Conservation (phyloP, 2,329 filamentous ascomycete genomes). For the Chaetomium strumarium region DNA sequence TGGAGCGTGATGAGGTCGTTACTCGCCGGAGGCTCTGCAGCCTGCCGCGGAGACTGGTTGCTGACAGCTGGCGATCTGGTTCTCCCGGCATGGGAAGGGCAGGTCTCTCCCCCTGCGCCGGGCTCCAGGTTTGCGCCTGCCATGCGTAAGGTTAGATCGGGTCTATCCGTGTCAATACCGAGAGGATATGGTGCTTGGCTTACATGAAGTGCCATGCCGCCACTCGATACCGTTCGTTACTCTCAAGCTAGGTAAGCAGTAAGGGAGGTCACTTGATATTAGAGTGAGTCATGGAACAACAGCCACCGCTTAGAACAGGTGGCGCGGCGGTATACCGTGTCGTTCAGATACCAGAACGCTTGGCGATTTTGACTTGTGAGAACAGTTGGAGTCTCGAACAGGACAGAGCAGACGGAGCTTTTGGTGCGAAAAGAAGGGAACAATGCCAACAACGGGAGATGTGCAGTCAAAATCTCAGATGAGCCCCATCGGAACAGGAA, state of each 20-base stretch:
- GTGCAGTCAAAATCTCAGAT: slow-evolving; percentile 2
- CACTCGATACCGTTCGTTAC: background rate
- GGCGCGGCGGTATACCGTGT: too few relatives aligned
- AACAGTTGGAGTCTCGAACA: too few relatives aligned
- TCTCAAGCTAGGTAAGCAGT: too few relatives aligned
- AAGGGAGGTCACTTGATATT: too few relatives aligned
- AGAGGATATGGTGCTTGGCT: background rate
- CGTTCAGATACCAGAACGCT: background rate
- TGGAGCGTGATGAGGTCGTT: background rate
- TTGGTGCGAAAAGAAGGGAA: background rate
- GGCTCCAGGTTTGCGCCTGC: slow-evolving; percentile 14
- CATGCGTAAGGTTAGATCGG: background rate
- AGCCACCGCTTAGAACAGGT: too few relatives aligned
- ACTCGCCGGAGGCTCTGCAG: background rate
- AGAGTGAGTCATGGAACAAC: too few relatives aligned
- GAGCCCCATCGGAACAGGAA: background rate
- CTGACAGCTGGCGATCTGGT: slow-evolving; percentile 6
- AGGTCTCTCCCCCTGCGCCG: slow-evolving; percentile 1
- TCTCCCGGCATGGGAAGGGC: slow-evolving; percentile 4
- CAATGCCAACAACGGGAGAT: background rate
- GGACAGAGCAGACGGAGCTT: background rate
- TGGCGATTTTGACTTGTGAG: background rate
- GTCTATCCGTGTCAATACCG: too few relatives aligned
- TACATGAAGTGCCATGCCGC: slow-evolving; percentile 3
- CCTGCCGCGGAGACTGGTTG: background rate